Percentiles rank a stretch among this genome's conserved stretches.
phyloP scores from a whole-genome alignment of 2,329 filamentous ascomycete species.

The Beauveria varroae region DNA sequence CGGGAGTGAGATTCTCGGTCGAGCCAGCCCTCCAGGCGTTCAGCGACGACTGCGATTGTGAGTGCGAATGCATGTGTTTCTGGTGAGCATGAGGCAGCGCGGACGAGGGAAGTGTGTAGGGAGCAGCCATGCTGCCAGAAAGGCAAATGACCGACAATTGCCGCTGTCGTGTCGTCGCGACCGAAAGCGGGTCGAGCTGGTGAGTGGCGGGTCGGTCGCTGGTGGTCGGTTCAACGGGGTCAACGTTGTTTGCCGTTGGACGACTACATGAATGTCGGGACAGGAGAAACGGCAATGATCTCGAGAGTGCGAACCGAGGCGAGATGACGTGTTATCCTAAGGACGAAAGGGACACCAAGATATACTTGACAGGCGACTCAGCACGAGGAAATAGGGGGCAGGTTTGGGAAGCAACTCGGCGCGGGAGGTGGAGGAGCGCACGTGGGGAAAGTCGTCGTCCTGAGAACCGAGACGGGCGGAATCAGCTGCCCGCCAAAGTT shows the following conservation, averaged over 20 bases:
- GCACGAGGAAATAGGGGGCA: constrained; percentile 3
- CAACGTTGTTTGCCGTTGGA: neutral
- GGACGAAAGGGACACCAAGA: neutral
- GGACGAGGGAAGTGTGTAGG: constrained; percentile 46
- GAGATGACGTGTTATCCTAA: neutral
- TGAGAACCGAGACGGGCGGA: neutral
- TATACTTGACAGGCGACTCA: neutral
- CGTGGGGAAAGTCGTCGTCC: constrained; percentile 6
- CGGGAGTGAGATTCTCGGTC: constrained; percentile 23
- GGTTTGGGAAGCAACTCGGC: neutral
- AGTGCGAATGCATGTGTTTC: constrained; percentile 33
- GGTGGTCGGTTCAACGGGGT: neutral
- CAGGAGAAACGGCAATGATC: neutral
- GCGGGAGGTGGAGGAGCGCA: constrained; percentile 2
- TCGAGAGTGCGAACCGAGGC: neutral
- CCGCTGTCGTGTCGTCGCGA: constrained; percentile 10
- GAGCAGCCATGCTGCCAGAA: constrained; percentile 36
- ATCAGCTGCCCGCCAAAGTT: neutral
- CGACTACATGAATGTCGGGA: neutral
- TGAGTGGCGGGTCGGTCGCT: constrained; percentile 6
- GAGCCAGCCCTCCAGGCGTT: constrained; percentile 31
- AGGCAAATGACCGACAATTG: neutral
- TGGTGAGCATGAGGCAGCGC: constrained; percentile 41
- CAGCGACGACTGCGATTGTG: constrained; percentile 32
- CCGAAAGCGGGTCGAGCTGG: constrained; percentile 8